A percentile compares a stretch with the other conserved stretches of the same genome.
These are phyloP conservation scores for Suhomyces yuchorum DNA, from an alignment of 1,139 yeast genomes.

Conservation along the genomic window DNA sequence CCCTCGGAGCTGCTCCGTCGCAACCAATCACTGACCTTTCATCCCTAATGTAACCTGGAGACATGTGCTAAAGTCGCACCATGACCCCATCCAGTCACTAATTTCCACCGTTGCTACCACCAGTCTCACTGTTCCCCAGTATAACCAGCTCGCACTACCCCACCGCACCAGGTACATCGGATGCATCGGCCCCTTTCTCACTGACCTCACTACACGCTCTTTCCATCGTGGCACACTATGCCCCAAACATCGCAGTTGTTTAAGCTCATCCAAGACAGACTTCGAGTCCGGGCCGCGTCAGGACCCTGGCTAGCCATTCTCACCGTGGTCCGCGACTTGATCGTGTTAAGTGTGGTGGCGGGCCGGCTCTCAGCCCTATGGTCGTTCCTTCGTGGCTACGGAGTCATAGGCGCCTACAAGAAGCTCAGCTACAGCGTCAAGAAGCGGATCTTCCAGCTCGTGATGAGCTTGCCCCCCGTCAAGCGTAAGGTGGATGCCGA, in stretches of 20 bases:
- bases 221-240: neutral
- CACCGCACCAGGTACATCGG: neutral
- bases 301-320: slow-evolving; percentile 1
- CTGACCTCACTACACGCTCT: neutral
- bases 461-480: slow-evolving; percentile 57
- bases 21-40: too few species aligned
- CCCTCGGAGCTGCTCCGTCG: too few species aligned
- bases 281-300: neutral
- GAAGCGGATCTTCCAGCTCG: slow-evolving; percentile 28
- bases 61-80: neutral
- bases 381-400: slow-evolving; percentile 39
- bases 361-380: slow-evolving; percentile 14
- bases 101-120: neutral
- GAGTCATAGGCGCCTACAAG: slow-evolving; percentile 31
- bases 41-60: neutral
- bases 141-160: neutral
- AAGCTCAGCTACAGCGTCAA: slow-evolving; percentile 17
- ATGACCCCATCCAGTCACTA: neutral
- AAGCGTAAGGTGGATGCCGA: slow-evolving; percentile 61
- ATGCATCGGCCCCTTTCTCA: neutral
- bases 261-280: neutral
- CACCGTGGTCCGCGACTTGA: slow-evolving; percentile 28
- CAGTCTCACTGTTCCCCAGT: neutral
- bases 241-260: neutral
- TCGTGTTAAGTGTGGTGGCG: slow-evolving; percentile 25